phyloP scores from a whole-genome alignment of 2,329 filamentous ascomycete species.

The Lachnellula arida region DNA sequence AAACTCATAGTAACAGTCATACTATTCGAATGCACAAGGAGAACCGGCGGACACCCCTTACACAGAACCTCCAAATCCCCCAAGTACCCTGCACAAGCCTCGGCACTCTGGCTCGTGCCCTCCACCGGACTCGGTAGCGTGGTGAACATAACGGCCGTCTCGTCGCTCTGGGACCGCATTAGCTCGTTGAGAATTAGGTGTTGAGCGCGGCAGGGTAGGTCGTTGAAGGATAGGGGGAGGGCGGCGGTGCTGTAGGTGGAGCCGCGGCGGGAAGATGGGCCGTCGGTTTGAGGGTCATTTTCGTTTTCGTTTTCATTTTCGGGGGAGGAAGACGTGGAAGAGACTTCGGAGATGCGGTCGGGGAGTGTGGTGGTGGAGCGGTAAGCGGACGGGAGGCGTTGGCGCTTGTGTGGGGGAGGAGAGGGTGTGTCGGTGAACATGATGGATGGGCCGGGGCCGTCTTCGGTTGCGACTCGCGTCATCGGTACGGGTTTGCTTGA shows the following conservation, averaged over 20 bases:
- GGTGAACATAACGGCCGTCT: constrained; percentile 76
- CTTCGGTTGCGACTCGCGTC: constrained; percentile 60
- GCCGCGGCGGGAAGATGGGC: constrained; percentile 24
- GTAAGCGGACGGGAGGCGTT: constrained; percentile 28
- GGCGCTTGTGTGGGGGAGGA: constrained; percentile 17
- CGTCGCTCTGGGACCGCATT: constrained; percentile 61
- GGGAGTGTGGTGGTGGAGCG: constrained; percentile 6
- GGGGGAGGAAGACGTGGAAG: background rate
- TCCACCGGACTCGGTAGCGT: constrained; percentile 78
- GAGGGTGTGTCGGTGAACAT: constrained; percentile 60
- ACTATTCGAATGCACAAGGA: constrained; percentile 81
- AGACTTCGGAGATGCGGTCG: constrained; percentile 17
- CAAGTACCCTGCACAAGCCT: constrained; percentile 68
- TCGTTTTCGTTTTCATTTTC: background rate
- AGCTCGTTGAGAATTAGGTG: constrained; percentile 84
- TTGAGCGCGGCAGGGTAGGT: constrained; percentile 77
- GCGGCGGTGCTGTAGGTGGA: constrained; percentile 54
- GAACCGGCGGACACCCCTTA: constrained; percentile 66
- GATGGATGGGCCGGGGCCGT: constrained; percentile 63
- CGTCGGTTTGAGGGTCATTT: background rate
- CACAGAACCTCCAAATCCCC: constrained; percentile 75
- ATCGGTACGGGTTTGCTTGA: constrained; percentile 69
- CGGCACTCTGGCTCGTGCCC: constrained; percentile 67
- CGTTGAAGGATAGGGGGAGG: constrained; percentile 76
- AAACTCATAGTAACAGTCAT: constrained; percentile 83